Evolutionary conservation across 1,284 basidiomycete species (phyloP), one percentile per base, ranked within the genome.

Genomic region (Sporisorium sorghi): DNA sequence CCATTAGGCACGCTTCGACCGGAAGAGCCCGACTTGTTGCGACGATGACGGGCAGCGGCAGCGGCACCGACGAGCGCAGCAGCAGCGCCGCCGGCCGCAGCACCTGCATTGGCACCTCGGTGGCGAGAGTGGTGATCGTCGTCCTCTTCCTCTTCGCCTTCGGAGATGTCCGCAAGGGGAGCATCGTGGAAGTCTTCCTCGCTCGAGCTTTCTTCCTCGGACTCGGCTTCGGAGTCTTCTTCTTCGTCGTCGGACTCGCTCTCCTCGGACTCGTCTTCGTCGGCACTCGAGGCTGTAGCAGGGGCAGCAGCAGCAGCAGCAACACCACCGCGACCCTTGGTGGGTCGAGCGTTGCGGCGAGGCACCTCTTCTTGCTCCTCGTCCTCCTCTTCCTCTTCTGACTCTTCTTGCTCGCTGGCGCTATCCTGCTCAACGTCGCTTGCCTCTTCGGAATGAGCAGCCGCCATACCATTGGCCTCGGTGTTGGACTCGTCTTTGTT

Each of bases 151-250:
- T 81, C 79, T 15, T 73, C 73, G 48, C 60, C 73, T 56, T 81
- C 79, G 10, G 56, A 58, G 51, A 81, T 81, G 49, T 77, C 76
- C 48, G 73, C 76, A n/a, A 81, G 73, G 8, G 75, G 73, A 26
- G 79, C 79, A 42, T 81, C 79, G 48, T 70, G 66, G 67, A 79
- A 76, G 49, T 69, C 76, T 35, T 79, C 77, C 15, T 71, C 66
- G 28, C 65, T 63, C 17, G 77, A 73, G 55, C 60, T 67, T 19
- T 68, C 67, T 32, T 70, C 42, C 23, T 66, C 48, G 10, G 52
- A 48, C n/a, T 57, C 51, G 26, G 55, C 52, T 26, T 63, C 42
- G 6, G 51, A 52, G 3, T 43, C 44, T 5, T 69, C 60, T 6
- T 58, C 47, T 14, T 56, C 44, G 4, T 17, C 5, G 17, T 14